Percentiles rank a stretch among this genome's conserved stretches.
Conservation (phyloP, 495 filamentous ascomycete genomes). For the Saxophila tyrrhenica region DNA sequence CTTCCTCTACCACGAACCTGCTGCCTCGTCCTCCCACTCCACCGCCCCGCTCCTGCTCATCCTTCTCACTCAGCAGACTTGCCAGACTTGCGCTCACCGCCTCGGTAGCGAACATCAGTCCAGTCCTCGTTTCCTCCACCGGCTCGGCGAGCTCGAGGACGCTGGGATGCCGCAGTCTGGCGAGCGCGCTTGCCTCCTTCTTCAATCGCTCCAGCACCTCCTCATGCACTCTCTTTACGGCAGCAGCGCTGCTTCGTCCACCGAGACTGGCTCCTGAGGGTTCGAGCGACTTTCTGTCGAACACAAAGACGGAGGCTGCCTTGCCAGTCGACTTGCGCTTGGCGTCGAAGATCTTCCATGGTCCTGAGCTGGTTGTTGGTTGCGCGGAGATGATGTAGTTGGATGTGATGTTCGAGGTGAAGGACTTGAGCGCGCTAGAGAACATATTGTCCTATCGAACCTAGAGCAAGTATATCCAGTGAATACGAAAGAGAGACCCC, state of each 20-base stretch:
- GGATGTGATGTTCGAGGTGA: constrained; percentile 78
- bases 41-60: constrained; percentile 65
- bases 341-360: constrained; percentile 95
- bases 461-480: too few species aligned
- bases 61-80: constrained; percentile 73
- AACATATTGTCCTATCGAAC: too few species aligned
- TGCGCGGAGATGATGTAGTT: constrained; percentile 72
- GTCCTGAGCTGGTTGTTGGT: constrained; percentile 62
- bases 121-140: constrained; percentile 86
- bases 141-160: constrained; percentile 89
- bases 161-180: constrained; percentile 76
- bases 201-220: constrained; percentile 84
- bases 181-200: constrained; percentile 79
- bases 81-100: constrained; percentile 78
- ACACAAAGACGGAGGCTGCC: constrained; percentile 82
- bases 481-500: too few species aligned
- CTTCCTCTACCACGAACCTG: constrained; percentile 72
- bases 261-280: constrained; percentile 39
- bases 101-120: constrained; percentile 93
- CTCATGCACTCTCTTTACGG: constrained; percentile 67
- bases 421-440: constrained; percentile 79
- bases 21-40: constrained; percentile 57
- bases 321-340: constrained; percentile 91
- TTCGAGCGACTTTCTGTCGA: constrained; percentile 79
- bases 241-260: constrained; percentile 48